Evolutionary conservation across 495 filamentous ascomycete genomes (phyloP), one percentile per base, ranked within the genome.

Genomic region (Lophiostoma macrostomum): DNA sequence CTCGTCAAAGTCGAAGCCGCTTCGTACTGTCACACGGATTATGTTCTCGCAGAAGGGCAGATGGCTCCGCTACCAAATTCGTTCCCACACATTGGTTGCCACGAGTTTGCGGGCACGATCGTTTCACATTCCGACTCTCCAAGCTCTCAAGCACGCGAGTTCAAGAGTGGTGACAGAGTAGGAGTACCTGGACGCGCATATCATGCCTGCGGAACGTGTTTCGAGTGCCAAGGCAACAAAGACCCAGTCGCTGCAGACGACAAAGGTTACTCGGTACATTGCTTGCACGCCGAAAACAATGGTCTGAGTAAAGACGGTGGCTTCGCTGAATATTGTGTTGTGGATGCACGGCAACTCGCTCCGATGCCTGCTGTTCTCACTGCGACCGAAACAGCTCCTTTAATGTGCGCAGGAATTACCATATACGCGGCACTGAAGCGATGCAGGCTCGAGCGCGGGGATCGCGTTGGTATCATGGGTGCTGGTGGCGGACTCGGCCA

Each of bases 21-120:
- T 4, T 70, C 67, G 10, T 72, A 72, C 57, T 72, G 69, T 53
- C 69, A 72, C 59, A 70, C 69, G 11, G 69, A 72, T 48, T 56
- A 46, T 24, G 69, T 72, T 11, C 64, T 70, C 19, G 64, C 64
- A 29, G 50, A 57, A 13, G 69, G 69, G 22, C 53, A 64, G 13
- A 70, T 71, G 67, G 53, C 63, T 16, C 56, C 54, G 3, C 35
- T 54, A 31, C 58, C 52, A 6, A 32, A 42, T 4, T 20, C 20
- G n/a, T 58, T 62, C 34, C 58, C 58, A 30, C 45, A 47, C 40
- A 30, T 58, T 30, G 39, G 53, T 19, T 57, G 43, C 18, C 58
- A 62, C 42, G 58, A 62, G 23, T 57, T 57, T 23, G 53, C 58
- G 2, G 58, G 58, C 2, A 57, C 53, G 24, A 36, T 62, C 0